phyloP scores from a whole-genome alignment of 2,329 filamentous ascomycete species.

The Penicillium sp. region DNA sequence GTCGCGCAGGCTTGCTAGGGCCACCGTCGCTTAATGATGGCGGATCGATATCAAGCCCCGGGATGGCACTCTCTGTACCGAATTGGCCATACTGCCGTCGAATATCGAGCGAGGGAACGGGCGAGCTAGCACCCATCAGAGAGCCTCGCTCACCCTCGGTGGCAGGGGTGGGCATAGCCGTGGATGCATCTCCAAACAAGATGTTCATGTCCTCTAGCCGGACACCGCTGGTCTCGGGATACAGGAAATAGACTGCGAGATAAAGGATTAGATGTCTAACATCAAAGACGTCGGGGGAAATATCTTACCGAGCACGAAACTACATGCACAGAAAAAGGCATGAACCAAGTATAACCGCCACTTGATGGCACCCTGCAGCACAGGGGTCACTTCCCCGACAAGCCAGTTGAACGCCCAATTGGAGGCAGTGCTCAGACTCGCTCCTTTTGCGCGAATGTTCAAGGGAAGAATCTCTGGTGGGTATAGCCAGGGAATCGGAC shows the following conservation, averaged over 20 bases:
- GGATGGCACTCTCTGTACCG: constrained; percentile 65
- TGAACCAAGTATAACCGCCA: constrained; percentile 95
- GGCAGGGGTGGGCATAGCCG: constrained; percentile 72
- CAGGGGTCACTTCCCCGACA: constrained; percentile 89
- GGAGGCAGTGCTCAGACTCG: constrained; percentile 88
- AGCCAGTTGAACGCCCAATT: constrained; percentile 99
- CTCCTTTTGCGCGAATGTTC: constrained; percentile 94
- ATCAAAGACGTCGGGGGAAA: background rate
- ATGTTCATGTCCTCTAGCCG: constrained; percentile 95
- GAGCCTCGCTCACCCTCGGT: constrained; percentile 76
- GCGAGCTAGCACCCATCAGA: constrained; percentile 72
- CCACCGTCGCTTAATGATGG: constrained; percentile 55
- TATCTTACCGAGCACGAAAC: constrained; percentile 88
- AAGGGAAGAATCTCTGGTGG: constrained; percentile 97
- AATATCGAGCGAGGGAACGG: constrained; percentile 70
- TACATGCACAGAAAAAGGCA: constrained; percentile 91
- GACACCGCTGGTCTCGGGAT: constrained; percentile 93
- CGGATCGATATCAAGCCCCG: constrained; percentile 75
- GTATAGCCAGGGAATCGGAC: constrained; percentile 96
- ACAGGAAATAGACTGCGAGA: constrained; percentile 82
- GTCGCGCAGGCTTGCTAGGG: constrained; percentile 47
- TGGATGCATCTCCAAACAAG: constrained; percentile 88
- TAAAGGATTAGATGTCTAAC: constrained; percentile 5
- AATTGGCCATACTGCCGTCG: constrained; percentile 47
- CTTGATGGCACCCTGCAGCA: constrained; percentile 83